Percentiles rank a stretch among this genome's conserved stretches.
phyloP scores from a whole-genome alignment of 305 asterid genomes.

The Lippia alba region DNA sequence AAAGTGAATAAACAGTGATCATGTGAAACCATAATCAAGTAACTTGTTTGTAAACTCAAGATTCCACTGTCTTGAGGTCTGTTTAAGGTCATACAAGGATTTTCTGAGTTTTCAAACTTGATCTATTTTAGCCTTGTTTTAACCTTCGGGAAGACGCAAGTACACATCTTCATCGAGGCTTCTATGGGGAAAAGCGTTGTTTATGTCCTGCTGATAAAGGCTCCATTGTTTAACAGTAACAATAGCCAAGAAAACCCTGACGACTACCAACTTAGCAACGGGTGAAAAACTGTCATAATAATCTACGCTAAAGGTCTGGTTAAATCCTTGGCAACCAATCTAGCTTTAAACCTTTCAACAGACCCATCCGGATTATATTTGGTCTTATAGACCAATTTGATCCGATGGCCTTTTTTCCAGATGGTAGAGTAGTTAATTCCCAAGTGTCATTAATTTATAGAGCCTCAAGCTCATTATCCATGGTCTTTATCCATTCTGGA shows the following conservation, averaged over 20 bases:
- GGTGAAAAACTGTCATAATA: neutral
- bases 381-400: neutral
- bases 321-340: neutral
- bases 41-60: neutral
- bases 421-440: neutral
- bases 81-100: neutral
- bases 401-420: neutral
- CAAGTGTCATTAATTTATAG: neutral
- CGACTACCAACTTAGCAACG: neutral
- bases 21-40: no score
- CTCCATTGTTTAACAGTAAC: no score
- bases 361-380: neutral
- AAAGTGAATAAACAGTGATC: no score
- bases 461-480: neutral
- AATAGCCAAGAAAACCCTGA: neutral
- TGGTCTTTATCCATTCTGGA: neutral
- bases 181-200: no score
- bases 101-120: neutral
- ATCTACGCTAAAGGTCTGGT: neutral
- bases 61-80: neutral
- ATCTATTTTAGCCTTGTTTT: neutral
- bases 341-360: neutral
- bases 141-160: neutral
- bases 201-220: no score
- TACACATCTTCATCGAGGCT: no score